Evolutionary conservation across 164 flowering plant species (phyloP).

Genomic region (Annona cherimola): DNA sequence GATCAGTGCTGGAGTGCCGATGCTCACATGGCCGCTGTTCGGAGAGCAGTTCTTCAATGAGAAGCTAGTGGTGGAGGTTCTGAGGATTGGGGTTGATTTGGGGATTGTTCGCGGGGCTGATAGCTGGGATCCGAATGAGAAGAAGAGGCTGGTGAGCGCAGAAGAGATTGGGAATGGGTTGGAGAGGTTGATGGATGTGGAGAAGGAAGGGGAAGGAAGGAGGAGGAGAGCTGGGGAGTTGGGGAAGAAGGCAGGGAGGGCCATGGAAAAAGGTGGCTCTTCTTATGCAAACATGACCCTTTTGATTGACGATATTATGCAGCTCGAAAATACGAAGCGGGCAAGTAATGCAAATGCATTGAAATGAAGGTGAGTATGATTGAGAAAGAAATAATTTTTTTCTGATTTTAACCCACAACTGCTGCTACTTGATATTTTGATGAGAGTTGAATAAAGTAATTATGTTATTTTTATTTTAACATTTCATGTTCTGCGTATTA

Average conservation of each 20-base stretch:
- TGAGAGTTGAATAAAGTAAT: too few relatives aligned
- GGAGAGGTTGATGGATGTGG: conserved; percentile 29
- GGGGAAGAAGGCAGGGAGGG: conserved; percentile 28
- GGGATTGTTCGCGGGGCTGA: background rate
- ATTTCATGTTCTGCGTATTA: too few relatives aligned
- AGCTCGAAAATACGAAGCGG: background rate
- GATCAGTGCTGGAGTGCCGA: conserved; percentile 41
- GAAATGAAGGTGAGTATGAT: too few relatives aligned
- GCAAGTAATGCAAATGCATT: too few relatives aligned
- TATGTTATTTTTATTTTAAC: too few relatives aligned
- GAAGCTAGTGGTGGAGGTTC: conserved; percentile 37
- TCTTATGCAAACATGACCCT: conserved; percentile 27
- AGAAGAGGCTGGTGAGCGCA: background rate
- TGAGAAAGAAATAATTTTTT: too few relatives aligned
- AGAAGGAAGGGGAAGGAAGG: conserved; percentile 30
- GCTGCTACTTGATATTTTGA: too few relatives aligned
- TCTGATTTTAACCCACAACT: too few relatives aligned
- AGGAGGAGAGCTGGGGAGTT: conserved; percentile 33
- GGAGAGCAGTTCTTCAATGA: conserved; percentile 58
- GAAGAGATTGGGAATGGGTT: conserved; percentile 31
- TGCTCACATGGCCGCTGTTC: conserved; percentile 62
- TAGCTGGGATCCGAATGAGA: conserved; percentile 40
- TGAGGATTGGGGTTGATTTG: background rate
- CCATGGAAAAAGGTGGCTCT: conserved; percentile 50
- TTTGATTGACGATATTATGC: conserved; percentile 36